Conservation (phyloP, 768 basidiomycete species). For the Macrolepiota albuminosa region DNA sequence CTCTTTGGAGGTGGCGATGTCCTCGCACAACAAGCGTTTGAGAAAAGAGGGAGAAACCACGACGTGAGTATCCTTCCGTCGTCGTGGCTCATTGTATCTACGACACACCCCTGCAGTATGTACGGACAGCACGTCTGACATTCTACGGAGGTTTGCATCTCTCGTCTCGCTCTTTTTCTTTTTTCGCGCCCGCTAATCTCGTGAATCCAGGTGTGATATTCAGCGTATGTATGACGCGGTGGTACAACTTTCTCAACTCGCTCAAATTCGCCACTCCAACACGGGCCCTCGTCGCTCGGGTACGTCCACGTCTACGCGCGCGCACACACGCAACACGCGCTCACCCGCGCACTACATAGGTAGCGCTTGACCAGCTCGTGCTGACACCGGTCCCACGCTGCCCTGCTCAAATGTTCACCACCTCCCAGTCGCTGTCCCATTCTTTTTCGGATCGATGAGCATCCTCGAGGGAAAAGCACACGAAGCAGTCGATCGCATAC, state of each 20-base stretch:
- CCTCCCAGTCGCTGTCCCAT: constrained; percentile 36
- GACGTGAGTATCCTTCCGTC: constrained; percentile 47
- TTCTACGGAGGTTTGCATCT: constrained; percentile 63
- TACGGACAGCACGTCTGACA: constrained; percentile 57
- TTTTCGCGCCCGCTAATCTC: neutral
- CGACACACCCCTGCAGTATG: constrained; percentile 31
- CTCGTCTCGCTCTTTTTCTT: neutral
- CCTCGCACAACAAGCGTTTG: constrained; percentile 83
- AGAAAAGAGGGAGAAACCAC: constrained; percentile 64
- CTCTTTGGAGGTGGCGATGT: constrained; percentile 76
- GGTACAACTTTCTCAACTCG: constrained; percentile 71
- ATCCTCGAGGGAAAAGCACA: constrained; percentile 69
- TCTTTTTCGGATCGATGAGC: constrained; percentile 71
- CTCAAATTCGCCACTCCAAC: constrained; percentile 63
- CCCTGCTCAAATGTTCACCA: neutral
- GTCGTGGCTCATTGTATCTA: no score
- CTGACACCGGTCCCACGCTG: constrained; percentile 48
- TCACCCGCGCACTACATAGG: constrained; percentile 32
- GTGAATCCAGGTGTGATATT: constrained; percentile 56
- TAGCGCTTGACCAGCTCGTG: constrained; percentile 77
- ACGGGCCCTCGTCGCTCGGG: constrained; percentile 56
- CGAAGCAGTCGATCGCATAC: constrained; percentile 41
- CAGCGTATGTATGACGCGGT: constrained; percentile 77
- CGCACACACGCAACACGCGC: neutral
- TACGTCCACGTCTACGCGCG: constrained; percentile 24